These are phyloP conservation scores for Meyerozyma sp. DNA, from an alignment of 1,139 yeast genomes.

Conservation along the genomic window DNA sequence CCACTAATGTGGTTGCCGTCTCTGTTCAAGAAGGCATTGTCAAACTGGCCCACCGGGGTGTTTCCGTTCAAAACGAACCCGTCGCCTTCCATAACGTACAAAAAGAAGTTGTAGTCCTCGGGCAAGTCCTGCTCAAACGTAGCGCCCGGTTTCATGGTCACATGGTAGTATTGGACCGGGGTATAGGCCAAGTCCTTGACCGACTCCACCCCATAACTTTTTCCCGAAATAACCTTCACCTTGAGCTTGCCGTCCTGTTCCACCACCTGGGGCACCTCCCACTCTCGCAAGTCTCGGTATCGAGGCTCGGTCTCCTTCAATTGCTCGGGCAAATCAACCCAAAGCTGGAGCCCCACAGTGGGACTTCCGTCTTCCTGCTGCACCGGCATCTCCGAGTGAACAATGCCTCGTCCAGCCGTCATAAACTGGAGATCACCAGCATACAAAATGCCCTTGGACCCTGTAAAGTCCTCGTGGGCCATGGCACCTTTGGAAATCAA, in stretches of 20 bases:
- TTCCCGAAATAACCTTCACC: conserved; percentile 76
- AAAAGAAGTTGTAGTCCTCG: conserved; percentile 61
- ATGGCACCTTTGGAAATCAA: conserved; percentile 67
- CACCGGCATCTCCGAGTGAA: conserved; percentile 86
- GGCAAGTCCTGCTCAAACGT: conserved; percentile 59
- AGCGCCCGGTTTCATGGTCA: conserved; percentile 64
- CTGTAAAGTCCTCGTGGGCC: conserved; percentile 92
- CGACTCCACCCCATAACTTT: conserved; percentile 69
- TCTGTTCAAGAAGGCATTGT: conserved; percentile 58
- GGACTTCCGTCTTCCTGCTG: conserved; percentile 49
- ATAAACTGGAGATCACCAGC: conserved; percentile 91
- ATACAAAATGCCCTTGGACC: conserved; percentile 67
- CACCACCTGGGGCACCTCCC: conserved; percentile 61
- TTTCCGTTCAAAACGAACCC: conserved; percentile 44
- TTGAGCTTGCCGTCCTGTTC: conserved; percentile 62
- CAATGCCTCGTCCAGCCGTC: conserved; percentile 91
- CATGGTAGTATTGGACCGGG: conserved; percentile 72
- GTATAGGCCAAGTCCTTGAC: conserved; percentile 76
- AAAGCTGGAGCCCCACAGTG: conserved; percentile 74
- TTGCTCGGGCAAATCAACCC: conserved; percentile 83
- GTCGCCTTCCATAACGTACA: conserved; percentile 65
- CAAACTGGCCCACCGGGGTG: conserved; percentile 36
- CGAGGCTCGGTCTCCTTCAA: conserved; percentile 70
- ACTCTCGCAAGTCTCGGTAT: conserved; percentile 69
- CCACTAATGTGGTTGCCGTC: conserved; percentile 61